Evolutionary conservation across 176 grass and related monocot species (phyloP).

Genomic region (Phyllostachys edulis): DNA sequence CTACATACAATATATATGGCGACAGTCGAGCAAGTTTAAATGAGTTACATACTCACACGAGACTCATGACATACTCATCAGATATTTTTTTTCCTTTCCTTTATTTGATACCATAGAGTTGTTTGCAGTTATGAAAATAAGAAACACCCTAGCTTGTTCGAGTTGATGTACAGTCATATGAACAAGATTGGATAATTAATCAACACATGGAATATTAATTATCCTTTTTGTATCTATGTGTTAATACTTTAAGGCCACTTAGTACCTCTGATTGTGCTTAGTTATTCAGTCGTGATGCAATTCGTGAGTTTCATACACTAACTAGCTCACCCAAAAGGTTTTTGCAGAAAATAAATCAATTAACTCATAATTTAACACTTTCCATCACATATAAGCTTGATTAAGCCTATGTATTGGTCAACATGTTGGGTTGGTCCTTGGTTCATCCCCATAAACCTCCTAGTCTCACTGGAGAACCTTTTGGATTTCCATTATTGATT

Average conservation of each 20-base stretch:
- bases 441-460: too few species aligned
- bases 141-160: neutral
- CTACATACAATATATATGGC: neutral
- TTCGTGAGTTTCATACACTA: neutral
- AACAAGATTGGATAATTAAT: too few species aligned
- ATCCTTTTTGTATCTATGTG: neutral
- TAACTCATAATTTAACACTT: neutral
- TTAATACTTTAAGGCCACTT: neutral
- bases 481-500: too few species aligned
- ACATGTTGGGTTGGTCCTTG: neutral
- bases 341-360: neutral
- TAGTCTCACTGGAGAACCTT: too few species aligned
- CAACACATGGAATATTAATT: neutral
- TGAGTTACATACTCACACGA: neutral
- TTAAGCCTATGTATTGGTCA: too few species aligned
- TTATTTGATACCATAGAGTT: neutral
- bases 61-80: neutral
- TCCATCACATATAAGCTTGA: neutral
- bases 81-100: neutral
- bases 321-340: neutral
- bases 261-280: neutral
- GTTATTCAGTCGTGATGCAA: neutral
- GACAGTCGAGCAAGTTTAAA: neutral
- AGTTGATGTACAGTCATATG: neutral
- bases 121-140: neutral